Evolutionary conservation across 306 rosid genomes (phyloP).

Genomic region (Citrullus colocynthis): DNA sequence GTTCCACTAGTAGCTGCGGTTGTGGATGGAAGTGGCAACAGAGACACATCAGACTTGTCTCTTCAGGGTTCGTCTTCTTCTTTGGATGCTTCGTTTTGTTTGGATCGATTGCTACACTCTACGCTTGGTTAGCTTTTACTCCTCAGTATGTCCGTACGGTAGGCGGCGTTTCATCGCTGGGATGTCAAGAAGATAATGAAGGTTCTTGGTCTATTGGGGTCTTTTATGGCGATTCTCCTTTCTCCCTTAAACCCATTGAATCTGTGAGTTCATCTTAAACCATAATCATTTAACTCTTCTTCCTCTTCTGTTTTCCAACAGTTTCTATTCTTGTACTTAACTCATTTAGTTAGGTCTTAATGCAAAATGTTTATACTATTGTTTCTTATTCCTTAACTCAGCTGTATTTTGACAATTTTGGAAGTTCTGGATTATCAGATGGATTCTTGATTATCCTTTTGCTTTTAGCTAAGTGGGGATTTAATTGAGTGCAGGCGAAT

Average conservation of each 20-base stretch:
- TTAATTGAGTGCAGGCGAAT: constrained; percentile 42
- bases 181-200: constrained; percentile 88
- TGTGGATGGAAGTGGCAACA: constrained; percentile 54
- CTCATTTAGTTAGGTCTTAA: not conserved
- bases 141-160: constrained; percentile 39
- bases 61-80: constrained; percentile 67
- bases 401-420: not conserved
- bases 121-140: constrained; percentile 69
- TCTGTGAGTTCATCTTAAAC: constrained; percentile 27
- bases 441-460: constrained; percentile 4
- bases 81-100: constrained; percentile 65
- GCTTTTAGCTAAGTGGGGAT: constrained; percentile 2
- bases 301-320: not conserved
- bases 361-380: not conserved
- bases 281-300: too few species aligned
- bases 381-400: not conserved
- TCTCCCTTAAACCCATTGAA: constrained; percentile 80
- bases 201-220: constrained; percentile 98
- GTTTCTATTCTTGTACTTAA: not conserved
- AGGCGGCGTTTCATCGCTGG: constrained; percentile 24
- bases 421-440: constrained; percentile 1
- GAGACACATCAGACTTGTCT: constrained; percentile 31
- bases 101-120: constrained; percentile 65
- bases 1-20: constrained; percentile 28
- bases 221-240: constrained; percentile 81